Base-by-base conservation (phyloP, 768 basidiomycete species). In the Coprinellus aureogranulatus region DNA sequence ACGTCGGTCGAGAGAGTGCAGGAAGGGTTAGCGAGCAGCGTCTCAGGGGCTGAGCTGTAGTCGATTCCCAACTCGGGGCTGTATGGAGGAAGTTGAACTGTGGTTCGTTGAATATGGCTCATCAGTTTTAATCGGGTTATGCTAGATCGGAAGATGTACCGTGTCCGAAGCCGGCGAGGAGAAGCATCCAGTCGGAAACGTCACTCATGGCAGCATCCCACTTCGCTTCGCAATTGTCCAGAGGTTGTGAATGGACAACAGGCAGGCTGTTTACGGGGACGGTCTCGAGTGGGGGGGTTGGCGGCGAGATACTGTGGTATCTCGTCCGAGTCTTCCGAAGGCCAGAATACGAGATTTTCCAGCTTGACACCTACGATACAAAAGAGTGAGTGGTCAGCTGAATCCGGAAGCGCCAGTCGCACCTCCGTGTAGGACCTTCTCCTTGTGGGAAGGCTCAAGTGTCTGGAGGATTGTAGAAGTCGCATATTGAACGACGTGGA, bases 401-500 rank as follows among this genome's bases (percentile, higher is more conserved):
- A n/a, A n/a, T n/a, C n/a, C n/a, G n/a, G n/a, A n/a, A n/a, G n/a
- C n/a, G n/a, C n/a, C n/a, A n/a, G n/a, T n/a, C n/a, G n/a, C n/a
- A n/a, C n/a, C n/a, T n/a, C n/a, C n/a, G n/a, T n/a, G n/a, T n/a
- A n/a, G n/a, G n/a, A n/a, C n/a, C n/a, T n/a, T 45, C 45, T 28
- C 57, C 8, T 20, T 34, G 27, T 64, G 62, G 22, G 61, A 40
- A 11, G 40, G 50, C 22, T 48, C 37, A 5, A 53, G 27, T 0
- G 52, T 54, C 8, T 50, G n/a, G 42, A 54, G 41, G 22, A 56
- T 54, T 6, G 22, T 50, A 25, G n/a, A 34, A 16, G 62, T 50
- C 20, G 60, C 34, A 4, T 48, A 57, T 47, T 60, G 61, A 1
- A 62, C 63, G 2, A 45, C 58, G 53, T 62, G 59, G 37, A 62